Evolutionary conservation across 1,284 basidiomycete species (phyloP), one percentile per base, ranked within the genome.

Genomic region (Hortiboletus rubellus): DNA sequence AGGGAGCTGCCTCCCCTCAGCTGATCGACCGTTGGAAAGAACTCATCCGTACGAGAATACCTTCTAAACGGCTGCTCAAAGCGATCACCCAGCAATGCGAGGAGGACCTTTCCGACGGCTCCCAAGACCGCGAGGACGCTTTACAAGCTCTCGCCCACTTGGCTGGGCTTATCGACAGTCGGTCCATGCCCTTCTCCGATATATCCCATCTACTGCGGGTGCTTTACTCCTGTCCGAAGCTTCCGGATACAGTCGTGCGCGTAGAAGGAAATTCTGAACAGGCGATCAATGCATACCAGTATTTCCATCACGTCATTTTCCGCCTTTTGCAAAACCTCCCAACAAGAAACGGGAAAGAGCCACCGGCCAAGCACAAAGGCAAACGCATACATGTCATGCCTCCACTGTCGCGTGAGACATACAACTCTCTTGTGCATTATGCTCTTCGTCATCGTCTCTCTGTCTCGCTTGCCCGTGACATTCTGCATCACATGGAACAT

Each of bases 371-470:
- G 34, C 44, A 58, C 18, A 36, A 33, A 22, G 18, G 27, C 17
- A 55, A 56, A 43, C 43, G 17, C 45, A 5, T 49, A 54, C 41
- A 55, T 22, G 36, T 56, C 57, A 66, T 75, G 42, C 78, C 75
- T 6, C 68, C 70, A 0, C 65, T 87, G 14, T 74, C 79, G 54
- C 58, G 76, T 4, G 69, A 73, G 17, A 73, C 81, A 0, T 88
- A 84, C 71, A 87, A 90, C 66, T 63, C 83, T 0, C 79, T 92
- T 30, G 63, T 92, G 3, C 78, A 85, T 57, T 91, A 90, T 69
- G 73, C 85, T 2, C 75, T 92, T 37, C 80, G 80, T 2, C 78
- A 87, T 60, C 80, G 81, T n/a, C 70, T 79, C 34, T 84, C 84
- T 3, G 72, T 79, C 10, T 55, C 61, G 0, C 71, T 82, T 27